Percentiles rank a stretch among this genome's conserved stretches.
phyloP scores from a whole-genome alignment of 2,329 filamentous ascomycete species.

The Orbilia oligospora region DNA sequence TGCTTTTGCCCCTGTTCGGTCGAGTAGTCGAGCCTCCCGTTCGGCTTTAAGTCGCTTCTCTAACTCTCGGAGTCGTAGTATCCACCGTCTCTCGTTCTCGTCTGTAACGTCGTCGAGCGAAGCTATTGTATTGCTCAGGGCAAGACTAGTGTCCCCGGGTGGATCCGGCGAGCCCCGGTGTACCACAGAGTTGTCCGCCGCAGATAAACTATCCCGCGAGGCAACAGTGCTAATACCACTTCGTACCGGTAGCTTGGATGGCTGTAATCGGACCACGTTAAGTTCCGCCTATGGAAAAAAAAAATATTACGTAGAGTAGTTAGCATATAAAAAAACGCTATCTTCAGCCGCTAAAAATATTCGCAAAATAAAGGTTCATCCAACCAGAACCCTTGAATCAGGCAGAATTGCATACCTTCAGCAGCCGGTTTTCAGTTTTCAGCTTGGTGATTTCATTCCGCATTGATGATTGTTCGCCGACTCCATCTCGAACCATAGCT shows the following conservation, averaged over 20 bases:
- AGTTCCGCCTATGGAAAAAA: constrained; percentile 46
- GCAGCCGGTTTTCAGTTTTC: constrained; percentile 75
- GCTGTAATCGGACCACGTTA: constrained; percentile 57
- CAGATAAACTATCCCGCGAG: constrained; percentile 48
- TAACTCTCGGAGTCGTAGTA: constrained; percentile 86
- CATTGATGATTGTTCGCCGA: constrained; percentile 71
- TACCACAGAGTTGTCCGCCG: constrained; percentile 53
- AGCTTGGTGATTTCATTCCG: constrained; percentile 71
- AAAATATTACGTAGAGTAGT: constrained; percentile 16
- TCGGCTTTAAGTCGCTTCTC: constrained; percentile 92
- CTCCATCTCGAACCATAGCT: constrained; percentile 78
- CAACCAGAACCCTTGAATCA: background rate
- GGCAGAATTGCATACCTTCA: constrained; percentile 70
- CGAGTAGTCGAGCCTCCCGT: constrained; percentile 85
- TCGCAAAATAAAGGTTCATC: constrained; percentile 3
- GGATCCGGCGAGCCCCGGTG: constrained; percentile 65
- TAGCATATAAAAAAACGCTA: constrained; percentile 21
- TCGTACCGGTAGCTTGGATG: constrained; percentile 55
- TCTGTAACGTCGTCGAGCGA: constrained; percentile 64
- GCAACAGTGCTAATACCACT: constrained; percentile 40
- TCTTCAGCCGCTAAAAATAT: constrained; percentile 22
- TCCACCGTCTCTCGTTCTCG: constrained; percentile 80
- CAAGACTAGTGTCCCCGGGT: constrained; percentile 61
- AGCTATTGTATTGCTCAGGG: constrained; percentile 65
- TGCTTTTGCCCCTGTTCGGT: constrained; percentile 85